Evolutionary conservation across 2,329 filamentous ascomycete genomes (phyloP).

Genomic region (Ambrosiella cleistominuta): DNA sequence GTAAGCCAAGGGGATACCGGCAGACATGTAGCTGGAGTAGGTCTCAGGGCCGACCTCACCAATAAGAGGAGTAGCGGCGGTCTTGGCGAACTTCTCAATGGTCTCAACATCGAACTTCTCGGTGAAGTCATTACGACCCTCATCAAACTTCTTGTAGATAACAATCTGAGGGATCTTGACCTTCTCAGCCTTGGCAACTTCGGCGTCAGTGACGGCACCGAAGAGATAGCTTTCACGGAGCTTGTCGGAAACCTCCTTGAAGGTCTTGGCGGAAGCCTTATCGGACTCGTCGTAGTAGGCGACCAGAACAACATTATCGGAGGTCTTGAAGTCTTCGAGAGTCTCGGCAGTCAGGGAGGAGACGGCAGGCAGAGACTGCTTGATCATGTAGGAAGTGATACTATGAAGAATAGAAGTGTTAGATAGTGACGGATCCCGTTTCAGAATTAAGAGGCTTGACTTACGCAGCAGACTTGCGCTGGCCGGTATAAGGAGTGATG

Average conservation of each 20-base stretch:
- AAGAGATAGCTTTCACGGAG: slow-evolving; percentile 88
- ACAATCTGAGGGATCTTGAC: slow-evolving; percentile 75
- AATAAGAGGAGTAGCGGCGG: slow-evolving; percentile 70
- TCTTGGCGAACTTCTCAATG: slow-evolving; percentile 71
- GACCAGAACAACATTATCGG: slow-evolving; percentile 90
- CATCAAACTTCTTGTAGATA: slow-evolving; percentile 95
- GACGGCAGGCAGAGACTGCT: slow-evolving; percentile 88
- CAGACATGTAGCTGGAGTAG: slow-evolving; percentile 84
- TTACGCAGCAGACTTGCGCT: slow-evolving; percentile 68
- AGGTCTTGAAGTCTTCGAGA: slow-evolving; percentile 88
- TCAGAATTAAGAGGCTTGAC: slow-evolving; percentile 17
- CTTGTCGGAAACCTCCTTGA: slow-evolving; percentile 52
- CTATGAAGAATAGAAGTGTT: slow-evolving; percentile 19
- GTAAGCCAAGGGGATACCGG: slow-evolving; percentile 85
- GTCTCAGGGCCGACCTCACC: slow-evolving; percentile 96
- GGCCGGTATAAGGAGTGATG: slow-evolving; percentile 66
- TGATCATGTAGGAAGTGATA: slow-evolving; percentile 82
- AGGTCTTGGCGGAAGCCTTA: slow-evolving; percentile 77
- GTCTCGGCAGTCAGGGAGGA: slow-evolving; percentile 66
- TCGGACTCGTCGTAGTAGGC: slow-evolving; percentile 68
- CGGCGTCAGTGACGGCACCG: slow-evolving; percentile 67
- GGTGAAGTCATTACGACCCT: slow-evolving; percentile 74
- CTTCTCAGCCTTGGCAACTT: slow-evolving; percentile 74
- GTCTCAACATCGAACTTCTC: slow-evolving; percentile 67
- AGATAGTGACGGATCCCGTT: slow-evolving; percentile 1